phyloP scores from a whole-genome alignment of 2,329 filamentous ascomycete genomes.

The Nothopassalora personata region DNA sequence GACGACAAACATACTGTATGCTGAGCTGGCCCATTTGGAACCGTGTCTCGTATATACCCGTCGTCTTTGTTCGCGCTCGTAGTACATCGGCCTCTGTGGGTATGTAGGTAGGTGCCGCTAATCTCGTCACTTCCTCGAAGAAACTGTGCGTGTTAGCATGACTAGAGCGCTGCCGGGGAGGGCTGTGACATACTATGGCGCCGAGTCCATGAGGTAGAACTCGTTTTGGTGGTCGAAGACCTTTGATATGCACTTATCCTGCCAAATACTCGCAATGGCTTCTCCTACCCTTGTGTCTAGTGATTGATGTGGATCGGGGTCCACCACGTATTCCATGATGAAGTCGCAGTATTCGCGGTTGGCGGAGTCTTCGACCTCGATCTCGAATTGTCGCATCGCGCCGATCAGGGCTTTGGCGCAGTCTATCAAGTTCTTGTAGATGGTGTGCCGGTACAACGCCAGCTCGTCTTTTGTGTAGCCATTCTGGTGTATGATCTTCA shows the following conservation, averaged over 20 bases:
- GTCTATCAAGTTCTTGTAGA: slow-evolving; percentile 97
- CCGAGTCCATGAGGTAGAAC: slow-evolving; percentile 99
- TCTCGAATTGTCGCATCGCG: slow-evolving; percentile 87
- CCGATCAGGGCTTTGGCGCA: slow-evolving; percentile 90
- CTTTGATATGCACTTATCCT: slow-evolving; percentile 73
- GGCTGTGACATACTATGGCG: slow-evolving; percentile 66
- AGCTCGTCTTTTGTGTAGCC: slow-evolving; percentile 94
- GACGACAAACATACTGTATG: slow-evolving; percentile 71
- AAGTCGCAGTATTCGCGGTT: slow-evolving; percentile 73
- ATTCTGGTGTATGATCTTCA: slow-evolving; percentile 99
- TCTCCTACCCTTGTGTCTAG: slow-evolving; percentile 76
- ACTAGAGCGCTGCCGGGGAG: slow-evolving; percentile 2
- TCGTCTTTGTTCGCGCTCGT: slow-evolving; percentile 93
- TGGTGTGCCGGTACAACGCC: slow-evolving; percentile 86
- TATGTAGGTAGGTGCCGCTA: slow-evolving; percentile 78
- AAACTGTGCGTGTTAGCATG: slow-evolving; percentile 56
- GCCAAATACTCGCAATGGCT: slow-evolving; percentile 83
- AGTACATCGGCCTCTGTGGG: slow-evolving; percentile 93
- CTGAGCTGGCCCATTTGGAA: slow-evolving; percentile 98
- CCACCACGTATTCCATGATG: slow-evolving; percentile 79
- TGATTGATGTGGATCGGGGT: slow-evolving; percentile 80
- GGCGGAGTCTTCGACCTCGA: slow-evolving; percentile 66
- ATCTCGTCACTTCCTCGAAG: slow-evolving; percentile 85
- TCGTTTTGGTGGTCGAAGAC: slow-evolving; percentile 93
- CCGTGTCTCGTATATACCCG: slow-evolving; percentile 96